Evolutionary conservation across 176 grass and related monocot genomes (phyloP).

Genomic region (Chrysopogon serrulatus): DNA sequence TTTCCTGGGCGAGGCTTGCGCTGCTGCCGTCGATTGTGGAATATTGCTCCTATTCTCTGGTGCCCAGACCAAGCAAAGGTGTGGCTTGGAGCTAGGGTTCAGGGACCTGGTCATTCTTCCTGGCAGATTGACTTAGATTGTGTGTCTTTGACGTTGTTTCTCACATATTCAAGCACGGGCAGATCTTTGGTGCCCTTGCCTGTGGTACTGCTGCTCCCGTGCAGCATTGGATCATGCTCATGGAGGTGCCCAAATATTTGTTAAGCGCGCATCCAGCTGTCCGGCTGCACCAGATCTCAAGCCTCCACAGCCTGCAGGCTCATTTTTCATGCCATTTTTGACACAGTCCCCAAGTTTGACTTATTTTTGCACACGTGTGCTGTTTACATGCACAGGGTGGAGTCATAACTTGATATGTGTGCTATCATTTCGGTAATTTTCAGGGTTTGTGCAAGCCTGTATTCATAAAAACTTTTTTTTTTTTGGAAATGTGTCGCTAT

Average conservation of each 20-base stretch:
- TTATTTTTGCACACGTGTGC: not conserved
- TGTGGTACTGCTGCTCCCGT: not conserved
- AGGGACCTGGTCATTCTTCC: not conserved
- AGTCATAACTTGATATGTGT: not conserved
- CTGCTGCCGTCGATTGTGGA: not conserved
- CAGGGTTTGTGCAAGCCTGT: not conserved
- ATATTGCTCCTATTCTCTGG: not conserved
- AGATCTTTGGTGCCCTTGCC: not conserved
- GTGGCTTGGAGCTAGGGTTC: not conserved
- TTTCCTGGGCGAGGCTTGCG: not conserved
- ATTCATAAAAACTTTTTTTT: not conserved
- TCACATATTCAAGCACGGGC: not conserved
- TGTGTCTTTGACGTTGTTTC: not conserved
- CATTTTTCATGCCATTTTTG: not conserved
- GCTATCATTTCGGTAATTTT: not conserved
- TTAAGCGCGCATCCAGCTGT: not conserved
- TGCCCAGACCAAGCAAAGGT: not conserved
- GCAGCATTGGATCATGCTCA: not conserved
- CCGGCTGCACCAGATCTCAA: not conserved
- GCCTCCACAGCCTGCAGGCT: not conserved
- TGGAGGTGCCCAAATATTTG: too few species aligned
- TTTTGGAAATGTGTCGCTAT: not conserved
- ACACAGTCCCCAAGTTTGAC: not conserved
- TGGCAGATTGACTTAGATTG: not conserved
- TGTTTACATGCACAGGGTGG: too few species aligned